Evolutionary conservation across 805 yeast species (phyloP).

Genomic region (Jamesozyma piceae): DNA sequence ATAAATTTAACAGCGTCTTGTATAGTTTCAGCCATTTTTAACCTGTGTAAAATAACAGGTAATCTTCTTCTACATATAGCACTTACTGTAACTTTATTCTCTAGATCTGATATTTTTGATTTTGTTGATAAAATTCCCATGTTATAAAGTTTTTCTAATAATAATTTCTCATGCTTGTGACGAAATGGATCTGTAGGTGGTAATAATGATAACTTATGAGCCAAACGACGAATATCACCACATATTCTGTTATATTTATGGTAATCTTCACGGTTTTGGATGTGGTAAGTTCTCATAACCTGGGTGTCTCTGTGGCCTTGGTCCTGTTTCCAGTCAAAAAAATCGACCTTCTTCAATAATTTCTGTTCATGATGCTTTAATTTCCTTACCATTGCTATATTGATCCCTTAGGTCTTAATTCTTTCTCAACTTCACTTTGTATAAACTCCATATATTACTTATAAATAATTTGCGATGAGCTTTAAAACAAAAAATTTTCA

Average conservation of each 20-base stretch:
- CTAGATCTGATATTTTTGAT: conserved; percentile 84
- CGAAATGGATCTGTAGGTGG: conserved; percentile 85
- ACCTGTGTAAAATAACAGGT: conserved; percentile 88
- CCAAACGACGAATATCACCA: conserved; percentile 82
- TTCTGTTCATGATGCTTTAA: conserved; percentile 93
- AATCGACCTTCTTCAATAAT: conserved; percentile 88
- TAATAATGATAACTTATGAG: conserved; percentile 73
- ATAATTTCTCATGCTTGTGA: conserved; percentile 75
- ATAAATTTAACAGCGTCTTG: conserved; percentile 83
- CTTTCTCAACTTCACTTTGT: no score
- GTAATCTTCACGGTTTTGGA: conserved; percentile 92
- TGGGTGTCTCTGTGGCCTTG: conserved; percentile 92
- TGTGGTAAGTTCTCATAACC: conserved; percentile 89
- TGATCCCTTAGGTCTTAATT: no score
- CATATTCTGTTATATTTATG: conserved; percentile 88
- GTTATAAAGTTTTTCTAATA: conserved; percentile 75
- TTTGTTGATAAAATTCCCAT: conserved; percentile 88
- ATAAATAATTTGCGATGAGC: conserved; percentile 12
- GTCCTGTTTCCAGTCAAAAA: conserved; percentile 96
- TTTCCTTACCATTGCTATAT: conserved; percentile 67
- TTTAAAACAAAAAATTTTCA: conserved; percentile 1
- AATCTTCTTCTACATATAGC: conserved; percentile 87
- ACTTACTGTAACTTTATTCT: conserved; percentile 84
- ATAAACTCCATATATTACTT: neutral
- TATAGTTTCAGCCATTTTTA: conserved; percentile 86